Evolutionary conservation across 2,329 filamentous ascomycete genomes (phyloP), one percentile per base, ranked within the genome.

Genomic region (Raffaelea arxii): DNA sequence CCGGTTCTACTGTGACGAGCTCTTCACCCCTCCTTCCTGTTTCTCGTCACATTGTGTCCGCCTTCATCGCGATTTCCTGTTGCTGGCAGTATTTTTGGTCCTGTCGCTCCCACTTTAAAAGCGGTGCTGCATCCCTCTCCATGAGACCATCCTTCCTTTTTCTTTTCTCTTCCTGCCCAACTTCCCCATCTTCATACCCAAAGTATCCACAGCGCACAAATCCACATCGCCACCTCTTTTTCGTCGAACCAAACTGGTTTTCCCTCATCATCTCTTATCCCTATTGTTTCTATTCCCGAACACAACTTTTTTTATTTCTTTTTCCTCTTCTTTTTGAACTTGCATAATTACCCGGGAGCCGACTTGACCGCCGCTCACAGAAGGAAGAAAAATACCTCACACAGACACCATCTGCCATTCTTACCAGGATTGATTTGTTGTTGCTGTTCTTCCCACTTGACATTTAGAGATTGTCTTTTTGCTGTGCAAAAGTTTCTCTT

Each of bases 141-240:
- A 51, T 54, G 52, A 50, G 43, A 40, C 46, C 39, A 24, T 48
- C 19, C 47, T 54, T 30, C 45, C 25, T 37, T 49, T 42, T 41
- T 32, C 40, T 41, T 41, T 47, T 38, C 41, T 38, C 42, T 56
- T 58, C 57, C 58, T 58, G 56, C 58, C 54, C 58, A 58, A 56
- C 57, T 46, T 53, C 50, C 58, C 54, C 58, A 58, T 55, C 57
- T 46, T 54, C 50, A 47, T 53, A 53, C 58, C 59, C 58, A 62
- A 62, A 62, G 45, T 42, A 51, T 46, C 46, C 45, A 36, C 32
- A 7, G 32, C 16, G 14, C 32, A n/a, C 32, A 12, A 36, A 12
- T 36, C 14, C 14, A 36, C 19, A 36, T 36, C 32, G 32, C 32
- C 32, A 36, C 32, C 16, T 36, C n/a, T n/a, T n/a, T n/a, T n/a